Percentiles rank a stretch among this genome's conserved stretches.
phyloP scores from a whole-genome alignment of 768 basidiomycete species.

The Floccularia luteovirens region DNA sequence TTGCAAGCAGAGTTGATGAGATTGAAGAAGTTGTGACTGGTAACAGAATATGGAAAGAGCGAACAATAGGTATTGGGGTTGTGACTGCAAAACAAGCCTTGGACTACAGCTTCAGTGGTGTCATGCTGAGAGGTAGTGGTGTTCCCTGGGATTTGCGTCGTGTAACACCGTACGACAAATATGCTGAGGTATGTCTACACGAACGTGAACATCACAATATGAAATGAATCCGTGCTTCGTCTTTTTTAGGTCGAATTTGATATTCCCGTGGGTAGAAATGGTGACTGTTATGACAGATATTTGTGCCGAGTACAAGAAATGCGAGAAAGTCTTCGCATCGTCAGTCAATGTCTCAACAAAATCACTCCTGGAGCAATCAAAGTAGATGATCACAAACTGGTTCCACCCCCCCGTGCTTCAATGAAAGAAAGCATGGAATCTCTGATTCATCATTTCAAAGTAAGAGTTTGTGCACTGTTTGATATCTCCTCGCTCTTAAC shows the following conservation, averaged over 20 bases:
- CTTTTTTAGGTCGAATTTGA: slow-evolving; percentile 85
- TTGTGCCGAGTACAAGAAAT: slow-evolving; percentile 98
- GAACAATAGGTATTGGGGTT: slow-evolving; percentile 83
- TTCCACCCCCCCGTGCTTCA: slow-evolving; percentile 89
- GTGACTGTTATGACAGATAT: slow-evolving; percentile 98
- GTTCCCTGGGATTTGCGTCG: slow-evolving; percentile 94
- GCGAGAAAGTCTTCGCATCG: slow-evolving; percentile 88
- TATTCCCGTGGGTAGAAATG: slow-evolving; percentile 92
- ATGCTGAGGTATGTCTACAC: slow-evolving; percentile 63
- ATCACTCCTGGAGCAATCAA: slow-evolving; percentile 91
- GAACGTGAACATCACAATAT: not conserved
- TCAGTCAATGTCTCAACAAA: slow-evolving; percentile 94
- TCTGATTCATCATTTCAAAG: slow-evolving; percentile 98
- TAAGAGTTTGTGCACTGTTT: slow-evolving; percentile 12
- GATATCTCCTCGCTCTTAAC: not conserved
- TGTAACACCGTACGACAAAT: slow-evolving; percentile 91
- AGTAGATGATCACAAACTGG: slow-evolving; percentile 96
- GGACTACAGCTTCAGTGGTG: slow-evolving; percentile 91
- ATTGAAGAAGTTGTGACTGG: slow-evolving; percentile 97
- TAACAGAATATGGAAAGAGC: slow-evolving; percentile 97
- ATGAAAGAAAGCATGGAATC: slow-evolving; percentile 99
- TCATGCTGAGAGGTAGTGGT: slow-evolving; percentile 94
- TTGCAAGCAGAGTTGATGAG: slow-evolving; percentile 85
- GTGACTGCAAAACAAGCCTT: slow-evolving; percentile 91
- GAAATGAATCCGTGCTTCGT: slow-evolving; percentile 3